These are phyloP conservation scores for Acanthamoeba culbertsoni DNA, from an alignment of 208 protist genomes.

Conservation along the genomic window DNA sequence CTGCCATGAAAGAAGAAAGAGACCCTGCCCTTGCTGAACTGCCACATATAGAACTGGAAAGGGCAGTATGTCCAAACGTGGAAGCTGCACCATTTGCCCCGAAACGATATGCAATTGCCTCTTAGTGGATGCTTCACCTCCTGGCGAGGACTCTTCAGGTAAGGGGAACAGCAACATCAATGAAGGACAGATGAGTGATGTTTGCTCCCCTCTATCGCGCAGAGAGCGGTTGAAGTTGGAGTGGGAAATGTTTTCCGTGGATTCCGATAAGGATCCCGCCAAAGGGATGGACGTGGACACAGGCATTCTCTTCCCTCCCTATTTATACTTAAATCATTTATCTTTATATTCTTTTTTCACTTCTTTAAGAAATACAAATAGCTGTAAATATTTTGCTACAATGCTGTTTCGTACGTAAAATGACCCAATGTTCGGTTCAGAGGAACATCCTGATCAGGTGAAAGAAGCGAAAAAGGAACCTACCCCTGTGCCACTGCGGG, in stretches of 20 bases:
- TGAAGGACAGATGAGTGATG: not conserved
- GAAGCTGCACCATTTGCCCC: not conserved
- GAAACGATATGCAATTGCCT: not conserved
- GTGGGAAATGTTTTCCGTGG: not conserved
- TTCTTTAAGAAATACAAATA: too few species aligned
- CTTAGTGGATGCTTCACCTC: not conserved
- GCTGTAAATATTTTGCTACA: too few species aligned
- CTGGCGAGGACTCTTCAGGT: slow-evolving; percentile 3
- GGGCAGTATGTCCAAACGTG: not conserved
- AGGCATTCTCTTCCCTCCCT: too few species aligned
- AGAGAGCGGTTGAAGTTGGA: not conserved
- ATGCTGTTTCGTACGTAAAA: too few species aligned
- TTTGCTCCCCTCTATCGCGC: not conserved
- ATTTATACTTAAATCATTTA: too few species aligned
- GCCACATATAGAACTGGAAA: not conserved
- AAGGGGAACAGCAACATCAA: not conserved
- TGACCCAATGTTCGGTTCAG: too few species aligned
- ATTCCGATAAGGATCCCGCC: not conserved
- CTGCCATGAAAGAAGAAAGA: too few species aligned
- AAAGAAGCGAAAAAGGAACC: not conserved
- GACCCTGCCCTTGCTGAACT: not conserved
- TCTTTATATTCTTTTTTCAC: too few species aligned
- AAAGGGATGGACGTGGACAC: not conserved
- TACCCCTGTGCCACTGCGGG: not conserved
- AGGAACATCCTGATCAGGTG: too few species aligned